Base-by-base conservation (phyloP, 768 basidiomycete species). In the Mycena venus region DNA sequence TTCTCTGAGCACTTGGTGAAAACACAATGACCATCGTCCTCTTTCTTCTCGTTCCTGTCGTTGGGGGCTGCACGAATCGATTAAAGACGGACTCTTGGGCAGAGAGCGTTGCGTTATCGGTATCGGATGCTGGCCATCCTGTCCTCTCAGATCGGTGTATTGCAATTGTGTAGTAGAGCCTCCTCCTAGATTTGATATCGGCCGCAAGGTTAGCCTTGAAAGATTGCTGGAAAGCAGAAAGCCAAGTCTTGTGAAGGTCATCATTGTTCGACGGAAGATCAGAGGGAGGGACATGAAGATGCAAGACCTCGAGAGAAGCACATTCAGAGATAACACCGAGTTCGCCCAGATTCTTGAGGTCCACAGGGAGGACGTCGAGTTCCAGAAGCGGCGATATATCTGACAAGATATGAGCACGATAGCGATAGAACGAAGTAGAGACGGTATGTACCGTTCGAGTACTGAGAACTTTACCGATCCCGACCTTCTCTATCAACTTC, bases 11-110 rank as follows among this genome's bases (percentile, higher is more conserved):
- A 77, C 72, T 32, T 72, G 68, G 34, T 64, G 72, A 68, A 77
- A 77, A 55, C 75, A 68, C 23, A 44, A 42, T 1, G 75, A 74
- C 72, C 72, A 77, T 72, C 75, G 74, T 31, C 40, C 70, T 36
- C 75, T 60, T 51, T 77, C 75, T 67, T 77, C 72, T 51, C 72
- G 62, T 68, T 77, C 75, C 56, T 77, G 75, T 38, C 59, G 55
- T 36, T 36, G 72, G 4, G 72, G 59, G 34, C 32, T 70, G 53
- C 31, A 65, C 51, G 73, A 51, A 51, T 64, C 47, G 40, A 77
- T 74, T 49, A 74, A 59, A 34, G 75, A 77, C 14, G 75, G 75
- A 55, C 75, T 77, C 69, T 74, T 77, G 34, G 75, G 75, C 32
- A 77, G 53, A 40, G 70, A 19, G 17, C 59, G 74, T 53, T 63